Conservation (phyloP, 148 eudicot genomes). For the Cornus kousa region DNA sequence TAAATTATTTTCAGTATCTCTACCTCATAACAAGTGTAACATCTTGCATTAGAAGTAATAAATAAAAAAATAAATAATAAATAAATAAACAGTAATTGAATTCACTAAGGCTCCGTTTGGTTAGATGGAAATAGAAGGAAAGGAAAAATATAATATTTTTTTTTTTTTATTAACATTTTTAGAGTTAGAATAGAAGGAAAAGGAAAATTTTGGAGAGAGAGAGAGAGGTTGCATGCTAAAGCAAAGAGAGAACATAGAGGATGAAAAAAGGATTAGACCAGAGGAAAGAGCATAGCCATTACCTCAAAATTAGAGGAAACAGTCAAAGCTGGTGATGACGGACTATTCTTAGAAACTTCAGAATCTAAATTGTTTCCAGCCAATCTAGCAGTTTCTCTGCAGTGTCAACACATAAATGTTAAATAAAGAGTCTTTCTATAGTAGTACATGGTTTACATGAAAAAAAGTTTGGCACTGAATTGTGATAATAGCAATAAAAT, state of each 20-base stretch:
- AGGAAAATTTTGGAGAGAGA: too few species aligned
- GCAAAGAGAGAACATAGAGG: neutral
- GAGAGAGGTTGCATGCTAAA: too few species aligned
- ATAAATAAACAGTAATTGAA: too few species aligned
- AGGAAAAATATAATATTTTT: too few species aligned
- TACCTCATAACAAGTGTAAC: neutral
- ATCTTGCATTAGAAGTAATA: neutral
- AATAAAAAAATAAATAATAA: neutral
- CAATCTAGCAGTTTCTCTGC: slow-evolving; percentile 58
- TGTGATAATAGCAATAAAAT: neutral
- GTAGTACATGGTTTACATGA: too few species aligned
- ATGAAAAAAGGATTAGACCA: slow-evolving; percentile 11
- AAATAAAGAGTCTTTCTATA: neutral
- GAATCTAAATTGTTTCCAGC: slow-evolving; percentile 37
- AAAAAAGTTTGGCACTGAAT: too few species aligned
- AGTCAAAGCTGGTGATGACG: slow-evolving; percentile 45
- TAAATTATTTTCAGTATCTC: neutral
- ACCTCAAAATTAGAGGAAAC: slow-evolving; percentile 90
- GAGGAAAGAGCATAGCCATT: slow-evolving; percentile 6
- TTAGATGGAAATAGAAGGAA: neutral
- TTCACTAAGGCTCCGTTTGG: too few species aligned
- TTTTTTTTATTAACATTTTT: too few species aligned
- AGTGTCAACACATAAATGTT: neutral
- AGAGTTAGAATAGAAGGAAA: too few species aligned
- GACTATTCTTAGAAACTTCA: slow-evolving; percentile 53